These are phyloP conservation scores for Penicillium thymicola DNA, from an alignment of 2,329 filamentous ascomycete species.

Conservation along the genomic window DNA sequence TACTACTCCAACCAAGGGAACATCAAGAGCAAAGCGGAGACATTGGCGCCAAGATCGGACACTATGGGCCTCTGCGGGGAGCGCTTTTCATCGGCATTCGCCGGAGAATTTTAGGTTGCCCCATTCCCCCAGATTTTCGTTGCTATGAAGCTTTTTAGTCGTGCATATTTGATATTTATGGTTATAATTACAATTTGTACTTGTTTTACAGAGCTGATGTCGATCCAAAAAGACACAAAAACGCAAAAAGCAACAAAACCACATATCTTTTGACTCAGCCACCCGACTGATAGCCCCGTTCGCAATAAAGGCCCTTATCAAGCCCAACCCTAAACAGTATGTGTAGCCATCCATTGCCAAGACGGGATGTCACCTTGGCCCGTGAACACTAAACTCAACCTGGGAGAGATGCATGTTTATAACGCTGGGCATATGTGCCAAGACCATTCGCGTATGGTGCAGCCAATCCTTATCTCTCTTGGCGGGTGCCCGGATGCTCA, in stretches of 20 bases:
- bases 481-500: background rate
- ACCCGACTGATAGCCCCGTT: background rate
- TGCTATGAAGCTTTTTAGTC: background rate
- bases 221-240: background rate
- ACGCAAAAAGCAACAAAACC: background rate
- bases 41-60: slow-evolving; percentile 1
- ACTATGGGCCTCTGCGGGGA: background rate
- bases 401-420: background rate
- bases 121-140: background rate
- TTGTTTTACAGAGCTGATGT: background rate
- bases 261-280: background rate
- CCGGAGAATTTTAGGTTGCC: background rate
- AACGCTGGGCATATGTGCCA: background rate
- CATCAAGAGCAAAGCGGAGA: slow-evolving; percentile 1
- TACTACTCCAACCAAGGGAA: background rate
- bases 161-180: background rate
- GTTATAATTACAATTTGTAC: too few species aligned
- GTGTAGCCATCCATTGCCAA: background rate
- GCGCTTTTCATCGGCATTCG: background rate
- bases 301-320: background rate
- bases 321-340: background rate
- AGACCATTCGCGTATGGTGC: background rate
- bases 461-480: slow-evolving; percentile 9
- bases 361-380: background rate
- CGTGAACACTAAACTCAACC: background rate